Evolutionary conservation across 257 asterid species (phyloP), one percentile per base, ranked within the genome.

Genomic region (Schizonepeta tenuifolia): DNA sequence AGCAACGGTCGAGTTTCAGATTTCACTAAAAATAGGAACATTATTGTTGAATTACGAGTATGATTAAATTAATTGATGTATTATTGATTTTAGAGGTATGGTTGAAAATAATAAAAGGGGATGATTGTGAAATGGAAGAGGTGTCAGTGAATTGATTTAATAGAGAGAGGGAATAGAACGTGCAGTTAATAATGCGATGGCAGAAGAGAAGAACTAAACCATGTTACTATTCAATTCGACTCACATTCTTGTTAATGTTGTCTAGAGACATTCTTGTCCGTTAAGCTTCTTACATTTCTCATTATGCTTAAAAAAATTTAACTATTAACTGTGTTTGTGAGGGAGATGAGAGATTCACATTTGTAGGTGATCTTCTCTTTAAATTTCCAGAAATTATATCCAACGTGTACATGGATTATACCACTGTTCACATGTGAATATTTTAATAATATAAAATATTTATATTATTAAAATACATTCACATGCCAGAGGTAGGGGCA

Each of bases 181-280:
- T 61, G 67, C n/a, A 35, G 67, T 61, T 61, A 61, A 61, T 38
- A 61, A 61, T 61, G 31, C 22, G 11, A 36, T 61, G 67, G 67
- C 67, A 38, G 65, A 58, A 58, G 33, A 1, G 17, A 18, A 47
- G 65, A 0, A 33, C 66, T 33, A 28, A 31, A 31, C 36, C 36
- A 31, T 31, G 36, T 5, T 31, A 7, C 36, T 31, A 31, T 31
- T 31, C 7, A 51, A 17, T 51, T 51, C 10, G 7, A 6, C 18
- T 51, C 9, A 55, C 35, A 13, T 44, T 12, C 51, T 44, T 44
- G 18, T 44, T 44, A 2, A 13, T 31, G 51, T 3, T 44, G 6
- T 4, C 2, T 24, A 24, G 7, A 15, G 13, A 43, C 49, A 43
- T 43, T 21, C 35, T 54, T 54, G 15, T 54, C 60, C 60, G 7